phyloP scores from a whole-genome alignment of 768 basidiomycete genomes.

The Termitomyces sp. region DNA sequence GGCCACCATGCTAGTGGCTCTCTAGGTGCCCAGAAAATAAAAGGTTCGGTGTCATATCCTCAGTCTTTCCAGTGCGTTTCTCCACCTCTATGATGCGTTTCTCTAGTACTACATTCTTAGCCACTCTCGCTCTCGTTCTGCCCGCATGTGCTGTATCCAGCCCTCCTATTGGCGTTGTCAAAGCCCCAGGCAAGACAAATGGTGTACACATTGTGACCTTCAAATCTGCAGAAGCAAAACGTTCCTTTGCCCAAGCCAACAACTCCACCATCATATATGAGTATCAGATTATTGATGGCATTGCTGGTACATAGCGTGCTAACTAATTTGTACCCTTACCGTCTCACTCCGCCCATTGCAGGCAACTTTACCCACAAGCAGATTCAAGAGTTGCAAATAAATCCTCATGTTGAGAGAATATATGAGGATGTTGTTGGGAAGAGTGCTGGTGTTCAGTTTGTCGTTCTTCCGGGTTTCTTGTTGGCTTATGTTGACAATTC shows the following conservation, averaged over 20 bases:
- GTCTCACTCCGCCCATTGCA: neutral
- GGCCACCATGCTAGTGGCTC: too few relatives aligned
- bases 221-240: neutral
- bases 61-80: too few relatives aligned
- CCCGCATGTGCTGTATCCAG: neutral
- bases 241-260: neutral
- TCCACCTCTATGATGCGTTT: neutral
- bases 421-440: neutral
- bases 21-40: too few relatives aligned
- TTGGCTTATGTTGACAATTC: neutral
- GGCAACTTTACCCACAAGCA: neutral
- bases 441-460: neutral
- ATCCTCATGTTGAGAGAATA: neutral
- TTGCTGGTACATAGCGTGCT: neutral
- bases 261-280: neutral
- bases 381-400: neutral
- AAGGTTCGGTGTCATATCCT: too few relatives aligned
- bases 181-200: neutral
- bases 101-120: neutral
- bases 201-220: neutral
- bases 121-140: neutral
- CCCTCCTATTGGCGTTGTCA: neutral
- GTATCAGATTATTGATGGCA: neutral
- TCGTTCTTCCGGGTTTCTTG: neutral
- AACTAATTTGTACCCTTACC: too few relatives aligned